Evolutionary conservation across 768 basidiomycete species (phyloP), one percentile per base, ranked within the genome.

Genomic region (Gelatoporia subvermispora): DNA sequence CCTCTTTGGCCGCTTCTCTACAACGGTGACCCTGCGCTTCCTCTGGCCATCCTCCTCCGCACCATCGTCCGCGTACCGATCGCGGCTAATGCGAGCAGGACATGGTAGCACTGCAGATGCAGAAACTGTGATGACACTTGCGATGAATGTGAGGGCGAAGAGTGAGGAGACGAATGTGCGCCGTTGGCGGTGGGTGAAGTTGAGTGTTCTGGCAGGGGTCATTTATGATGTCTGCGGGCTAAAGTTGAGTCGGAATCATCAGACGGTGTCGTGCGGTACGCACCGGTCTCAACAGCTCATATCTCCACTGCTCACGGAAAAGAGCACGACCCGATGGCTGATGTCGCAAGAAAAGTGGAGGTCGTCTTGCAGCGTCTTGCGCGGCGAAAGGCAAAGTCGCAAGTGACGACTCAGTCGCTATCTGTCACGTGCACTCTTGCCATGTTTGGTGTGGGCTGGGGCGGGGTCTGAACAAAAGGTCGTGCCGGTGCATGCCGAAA

Each of bases 81-180:
- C 69, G 56, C 78, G 76, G 51, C 77, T 69, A 37, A 73, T 68
- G 45, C 80, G 77, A n/a, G 80, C 87, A 8, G 89, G 89, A 58
- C 90, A 92, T 45, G 89, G 88, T 25, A 92, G 70, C 35, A 90
- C 71, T 61, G 77, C 80, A 18, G 88, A 89, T 20, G 85, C 86
- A 11, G 85, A 84, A 16, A 93, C 89, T 45, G 89, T 91, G 52
- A 88, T 53, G 50, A 92, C 75, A 16, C 87, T 77, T 21, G 85
- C 86, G 64, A 88, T 68, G 66, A 88, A 89, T 3, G 89, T 92
- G 58, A 88, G 67, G 59, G 79, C 82, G 63, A 93, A 93, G 54
- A 92, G 81, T 28, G 84, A 78, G 8, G 90, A 82, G 53, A 89
- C 72, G 69, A 89, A 75, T 56, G 78, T 78, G 63, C 88, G 87